Base-by-base conservation (phyloP, 1,139 yeast genomes). In the Taphrina flavorubra region DNA sequence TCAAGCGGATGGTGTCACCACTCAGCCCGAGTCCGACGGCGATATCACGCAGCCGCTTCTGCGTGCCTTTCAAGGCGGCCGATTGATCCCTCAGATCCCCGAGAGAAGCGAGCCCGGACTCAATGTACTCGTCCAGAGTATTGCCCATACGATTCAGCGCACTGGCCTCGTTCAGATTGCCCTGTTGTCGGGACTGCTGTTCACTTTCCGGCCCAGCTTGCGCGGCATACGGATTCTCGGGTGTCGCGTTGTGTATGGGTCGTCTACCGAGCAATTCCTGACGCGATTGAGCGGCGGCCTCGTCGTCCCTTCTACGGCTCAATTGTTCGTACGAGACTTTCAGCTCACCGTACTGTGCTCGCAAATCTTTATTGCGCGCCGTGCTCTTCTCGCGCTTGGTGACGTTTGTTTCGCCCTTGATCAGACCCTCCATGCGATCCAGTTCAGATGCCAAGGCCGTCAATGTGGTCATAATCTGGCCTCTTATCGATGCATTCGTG, bases 61-160 rank as follows among this genome's bases (percentile, higher is more conserved):
- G 92, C 47, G 94, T 82, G 70, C 81, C 82, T 71, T 84, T 81
- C 70, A 94, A 82, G 36, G 87, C 82, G 74, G 88, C 89, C 76
- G 90, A 89, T 76, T 94, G 98, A 68, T 89, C 92, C 40, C 90
- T 88, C 40, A 94, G 82, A 75, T 92, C 97, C 67, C 90, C 96
- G 73, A 92, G 84, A 1, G 97, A 92, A 69, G 85, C 85, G 71
- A 89, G 86, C 0, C 97, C 98, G 87, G 91, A 88, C 75, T 90
- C 97, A 67, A 94, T 79, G 62, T 94, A 91, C 73, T 90, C 92
- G 76, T 94, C 99, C 72, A 94, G 80, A 76, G 90, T 97, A 70
- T 86, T 87, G 44, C 89, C 87, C 0, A 97, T 92, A 69, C 90
- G 81, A 37, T 84, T 83, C 69, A 94, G 81, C 8, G 88, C 83